Base-by-base conservation (phyloP, 2,329 filamentous ascomycete species). In the Beauveria pseudobassiana region DNA sequence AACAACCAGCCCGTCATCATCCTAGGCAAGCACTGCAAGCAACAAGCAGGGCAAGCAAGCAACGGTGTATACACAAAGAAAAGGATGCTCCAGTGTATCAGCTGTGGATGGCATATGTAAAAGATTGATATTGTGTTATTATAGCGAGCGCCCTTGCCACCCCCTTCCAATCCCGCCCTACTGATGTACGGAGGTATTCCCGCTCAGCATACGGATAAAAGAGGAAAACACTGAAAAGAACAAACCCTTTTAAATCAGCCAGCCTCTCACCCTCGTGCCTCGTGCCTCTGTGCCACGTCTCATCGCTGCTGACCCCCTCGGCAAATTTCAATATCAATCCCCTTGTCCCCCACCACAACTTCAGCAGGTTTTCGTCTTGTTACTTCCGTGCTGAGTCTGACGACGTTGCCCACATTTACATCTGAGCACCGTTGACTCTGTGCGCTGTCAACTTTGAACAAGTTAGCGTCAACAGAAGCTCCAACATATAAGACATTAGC, bases 291-390 rank as follows among this genome's bases (percentile, higher is more conserved):
- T 55, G 59, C 51, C 59, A 61, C 26, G 57, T 60, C 48, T 60
- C 45, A 52, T 55, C 34, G 28, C 30, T 22, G 50, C 28, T 55
- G 18, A 59, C 54, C 42, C 28, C 30, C 4, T 34, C 55, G 30
- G 57, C 57, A 60, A 60, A 46, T 48, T 48, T 43, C 42, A 43
- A 60, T 53, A 60, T 60, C 49, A 60, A 53, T 53, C 28, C 48
- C 45, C 49, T 46, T 20, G 58, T 22, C 42, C 58, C 58, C 58
- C 48, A 30, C 40, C 48, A 24, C 18, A 46, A 22, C 10, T 26
- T 45, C 49, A 50, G 18, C 34, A 22, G 40, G n/a, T 43, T 48
- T 30, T 59, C 30, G 18, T 48, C 54, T 34, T 5, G 12, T 34
- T 34, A 34, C 30, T 14, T 14, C 30, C 4, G 30, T 34, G 12